Base-by-base conservation (phyloP, 345 rosid species). In the Lumnitzera littorea region DNA sequence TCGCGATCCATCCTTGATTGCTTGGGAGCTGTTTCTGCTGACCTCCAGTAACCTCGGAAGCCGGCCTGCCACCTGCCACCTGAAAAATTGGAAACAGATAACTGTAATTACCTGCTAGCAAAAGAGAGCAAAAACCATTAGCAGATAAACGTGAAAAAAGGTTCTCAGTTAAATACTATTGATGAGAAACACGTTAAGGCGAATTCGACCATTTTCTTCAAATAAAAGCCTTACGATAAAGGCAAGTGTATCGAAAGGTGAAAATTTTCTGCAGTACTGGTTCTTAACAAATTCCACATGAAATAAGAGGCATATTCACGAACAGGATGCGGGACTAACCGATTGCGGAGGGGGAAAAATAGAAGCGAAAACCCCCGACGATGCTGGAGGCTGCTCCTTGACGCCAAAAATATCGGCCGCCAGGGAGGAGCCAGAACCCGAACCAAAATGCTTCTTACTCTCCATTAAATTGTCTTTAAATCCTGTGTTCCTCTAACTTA, bases 361-460 rank as follows among this genome's bases (percentile, higher is more conserved):
- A 49, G 96, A 82, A 49, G 77, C 75, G 50, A 88, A 80, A 55
- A 62, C 74, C 55, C 89, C 78, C n/a, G 89, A 58, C 13, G 75
- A 23, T 4, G 55, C 41, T 5, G 86, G 71, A 24, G 78, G 66
- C 29, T 80, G 62, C 56, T 86, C 83, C 74, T 77, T 91, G 69
- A 69, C 71, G 66, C 94, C 88, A 62, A 84, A 91, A 59, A 91
- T 84, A 56, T 86, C 79, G 66, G 84, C 63, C 9, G 84, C 73
- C 59, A 82, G 79, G 4, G 83, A 85, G 48, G 83, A 77, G 50
- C 85, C 74, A 58, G 86, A 63, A 55, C 84, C 60, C 53, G 75
- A 73, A 58, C 79, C 61, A 16, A 58, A 57, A 63, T 71, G 66
- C 59, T 74, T 81, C 72, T 80, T 81, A 58, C 62, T 58, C 29